Percentiles rank a stretch among this genome's conserved stretches.
Conservation (phyloP, 352 stramenopile species). For the Pythium phragmiticola region DNA sequence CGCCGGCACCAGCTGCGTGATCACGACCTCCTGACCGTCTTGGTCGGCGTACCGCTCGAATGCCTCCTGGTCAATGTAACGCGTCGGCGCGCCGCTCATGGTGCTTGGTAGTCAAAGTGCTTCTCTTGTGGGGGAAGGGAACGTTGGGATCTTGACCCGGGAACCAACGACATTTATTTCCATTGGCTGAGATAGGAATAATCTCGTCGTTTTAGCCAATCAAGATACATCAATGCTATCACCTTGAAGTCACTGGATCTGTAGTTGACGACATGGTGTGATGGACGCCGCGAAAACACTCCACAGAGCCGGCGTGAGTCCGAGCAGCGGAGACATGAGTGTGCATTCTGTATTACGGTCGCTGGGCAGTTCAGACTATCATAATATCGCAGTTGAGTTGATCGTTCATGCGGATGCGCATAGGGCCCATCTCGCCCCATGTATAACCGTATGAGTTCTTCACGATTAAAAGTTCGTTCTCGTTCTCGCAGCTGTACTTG, state of each 20-base stretch:
- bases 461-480: conserved; percentile 67
- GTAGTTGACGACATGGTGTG: too few species aligned
- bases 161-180: too few species aligned
- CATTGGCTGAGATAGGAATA: too few species aligned
- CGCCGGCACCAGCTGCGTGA: conserved; percentile 50
- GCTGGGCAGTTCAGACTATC: too few species aligned
- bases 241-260: too few species aligned
- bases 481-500: conserved; percentile 47
- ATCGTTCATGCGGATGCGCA: conserved; percentile 53
- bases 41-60: conserved; percentile 43
- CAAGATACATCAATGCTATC: too few species aligned
- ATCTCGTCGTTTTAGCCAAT: too few species aligned
- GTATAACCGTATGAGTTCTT: conserved; percentile 79
- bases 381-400: conserved; percentile 79
- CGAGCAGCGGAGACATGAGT: too few species aligned
- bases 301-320: too few species aligned
- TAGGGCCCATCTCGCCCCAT: conserved; percentile 69
- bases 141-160: background rate
- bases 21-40: conserved; percentile 59
- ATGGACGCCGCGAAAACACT: too few species aligned
- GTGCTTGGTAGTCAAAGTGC: background rate
- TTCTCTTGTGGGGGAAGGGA: background rate
- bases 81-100: conserved; percentile 16
- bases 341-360: too few species aligned
- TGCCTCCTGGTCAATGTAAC: conserved; percentile 41